phyloP scores from a whole-genome alignment of 2,329 filamentous ascomycete species.

The Fusarium torulosum region DNA sequence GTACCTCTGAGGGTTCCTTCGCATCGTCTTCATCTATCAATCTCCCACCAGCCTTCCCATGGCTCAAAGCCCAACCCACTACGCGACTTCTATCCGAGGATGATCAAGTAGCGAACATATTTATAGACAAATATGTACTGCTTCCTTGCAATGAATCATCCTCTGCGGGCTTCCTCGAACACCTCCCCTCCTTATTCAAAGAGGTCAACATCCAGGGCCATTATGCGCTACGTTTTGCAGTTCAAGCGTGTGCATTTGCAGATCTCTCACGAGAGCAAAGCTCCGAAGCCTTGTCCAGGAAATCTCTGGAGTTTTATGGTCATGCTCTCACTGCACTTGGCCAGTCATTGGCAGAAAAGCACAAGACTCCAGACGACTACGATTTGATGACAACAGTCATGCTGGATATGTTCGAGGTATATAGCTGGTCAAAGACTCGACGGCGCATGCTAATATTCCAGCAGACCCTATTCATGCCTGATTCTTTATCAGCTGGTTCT shows the following conservation, averaged over 20 bases:
- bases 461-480: conserved; percentile 52
- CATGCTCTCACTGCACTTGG: conserved; percentile 52
- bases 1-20: conserved; percentile 1
- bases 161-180: conserved; percentile 56
- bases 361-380: conserved; percentile 55
- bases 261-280: conserved; percentile 48
- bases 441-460: background rate
- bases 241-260: conserved; percentile 54
- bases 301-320: conserved; percentile 53
- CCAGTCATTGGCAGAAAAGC: conserved; percentile 48
- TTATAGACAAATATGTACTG: conserved; percentile 57
- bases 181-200: conserved; percentile 54
- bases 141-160: conserved; percentile 54
- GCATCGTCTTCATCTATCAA: background rate
- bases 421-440: background rate
- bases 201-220: conserved; percentile 55
- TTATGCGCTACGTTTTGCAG: conserved; percentile 55
- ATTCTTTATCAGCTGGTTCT: conserved; percentile 44
- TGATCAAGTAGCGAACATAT: conserved; percentile 49
- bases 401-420: conserved; percentile 57
- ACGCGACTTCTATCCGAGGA: conserved; percentile 23
- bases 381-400: conserved; percentile 57
- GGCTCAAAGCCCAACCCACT: conserved; percentile 38
- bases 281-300: conserved; percentile 38
- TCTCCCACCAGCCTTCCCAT: conserved; percentile 35